A percentile compares a stretch with the other conserved stretches of the same genome.
Evolutionary conservation across 352 stramenopile species (phyloP).

Genomic region (Pythium sukuiense): DNA sequence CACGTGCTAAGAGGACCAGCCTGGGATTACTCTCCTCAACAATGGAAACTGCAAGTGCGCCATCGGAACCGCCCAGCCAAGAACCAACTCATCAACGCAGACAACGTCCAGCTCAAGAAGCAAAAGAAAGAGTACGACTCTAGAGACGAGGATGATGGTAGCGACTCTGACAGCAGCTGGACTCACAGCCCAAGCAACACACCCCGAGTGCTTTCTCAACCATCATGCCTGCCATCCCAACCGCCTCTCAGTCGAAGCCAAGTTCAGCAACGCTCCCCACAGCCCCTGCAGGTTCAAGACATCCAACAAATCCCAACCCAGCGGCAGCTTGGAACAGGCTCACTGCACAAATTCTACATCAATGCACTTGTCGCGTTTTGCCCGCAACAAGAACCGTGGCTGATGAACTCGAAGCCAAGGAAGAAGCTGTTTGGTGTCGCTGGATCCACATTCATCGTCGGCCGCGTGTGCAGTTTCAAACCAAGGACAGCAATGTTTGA

Average conservation of each 20-base stretch:
- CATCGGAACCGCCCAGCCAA: background rate
- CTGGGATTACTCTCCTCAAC: no score
- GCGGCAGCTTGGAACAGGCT: background rate
- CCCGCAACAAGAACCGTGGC: background rate
- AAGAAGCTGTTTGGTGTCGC: background rate
- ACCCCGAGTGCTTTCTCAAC: no score
- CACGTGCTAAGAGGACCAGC: no score
- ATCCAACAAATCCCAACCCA: background rate
- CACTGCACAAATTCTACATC: background rate
- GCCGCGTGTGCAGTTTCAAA: background rate
- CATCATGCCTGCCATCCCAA: background rate
- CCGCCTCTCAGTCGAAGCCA: background rate
- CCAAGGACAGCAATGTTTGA: background rate
- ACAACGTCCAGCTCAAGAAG: background rate
- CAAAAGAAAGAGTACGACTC: background rate
- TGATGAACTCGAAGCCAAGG: background rate
- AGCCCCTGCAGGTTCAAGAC: no score
- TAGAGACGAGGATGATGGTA: background rate
- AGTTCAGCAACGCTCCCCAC: background rate
- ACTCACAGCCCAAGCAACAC: background rate
- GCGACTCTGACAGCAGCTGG: background rate
- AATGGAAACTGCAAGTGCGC: background rate
- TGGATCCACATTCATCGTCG: background rate
- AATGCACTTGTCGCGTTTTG: background rate
- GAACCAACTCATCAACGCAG: background rate